phyloP scores from a whole-genome alignment of 352 stramenopile genomes.

The Phytophthora macrochlamydospora region DNA sequence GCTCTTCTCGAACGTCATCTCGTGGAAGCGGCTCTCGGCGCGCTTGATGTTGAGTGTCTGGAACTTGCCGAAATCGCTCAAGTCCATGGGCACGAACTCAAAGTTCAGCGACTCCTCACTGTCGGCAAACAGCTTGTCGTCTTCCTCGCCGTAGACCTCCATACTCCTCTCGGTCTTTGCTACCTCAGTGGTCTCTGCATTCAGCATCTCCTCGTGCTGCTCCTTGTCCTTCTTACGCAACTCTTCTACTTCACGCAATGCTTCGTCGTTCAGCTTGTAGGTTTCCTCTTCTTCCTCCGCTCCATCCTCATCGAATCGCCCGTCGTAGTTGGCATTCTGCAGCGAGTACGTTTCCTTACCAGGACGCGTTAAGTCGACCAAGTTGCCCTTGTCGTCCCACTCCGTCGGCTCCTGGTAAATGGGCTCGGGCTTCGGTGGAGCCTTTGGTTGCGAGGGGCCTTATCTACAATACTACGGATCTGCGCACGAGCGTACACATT shows the following conservation, averaged over 20 bases:
- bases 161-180: slow-evolving; percentile 33
- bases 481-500: slow-evolving; percentile 84
- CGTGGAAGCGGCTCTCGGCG: slow-evolving; percentile 61
- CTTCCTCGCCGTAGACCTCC: slow-evolving; percentile 43
- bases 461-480: slow-evolving; percentile 65
- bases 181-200: slow-evolving; percentile 34
- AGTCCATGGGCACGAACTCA: slow-evolving; percentile 58
- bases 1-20: slow-evolving; percentile 59
- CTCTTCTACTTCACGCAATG: slow-evolving; percentile 34
- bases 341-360: slow-evolving; percentile 64
- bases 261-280: slow-evolving; percentile 49
- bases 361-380: slow-evolving; percentile 74
- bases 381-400: slow-evolving; percentile 74
- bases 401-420: slow-evolving; percentile 77
- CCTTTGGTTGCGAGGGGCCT: slow-evolving; percentile 67
- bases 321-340: slow-evolving; percentile 75
- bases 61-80: slow-evolving; percentile 71
- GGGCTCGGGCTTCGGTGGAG: slow-evolving; percentile 35
- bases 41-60: slow-evolving; percentile 74
- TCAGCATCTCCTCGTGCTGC: slow-evolving; percentile 43
- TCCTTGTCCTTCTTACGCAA: slow-evolving; percentile 39
- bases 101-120: slow-evolving; percentile 51
- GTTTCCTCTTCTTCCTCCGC: slow-evolving; percentile 54
- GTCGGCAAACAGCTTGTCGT: slow-evolving; percentile 38
- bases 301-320: slow-evolving; percentile 57